Percentiles rank a stretch among this genome's conserved stretches.
Conservation (phyloP, 2,329 filamentous ascomycete species). For the Saccharata proteae region DNA sequence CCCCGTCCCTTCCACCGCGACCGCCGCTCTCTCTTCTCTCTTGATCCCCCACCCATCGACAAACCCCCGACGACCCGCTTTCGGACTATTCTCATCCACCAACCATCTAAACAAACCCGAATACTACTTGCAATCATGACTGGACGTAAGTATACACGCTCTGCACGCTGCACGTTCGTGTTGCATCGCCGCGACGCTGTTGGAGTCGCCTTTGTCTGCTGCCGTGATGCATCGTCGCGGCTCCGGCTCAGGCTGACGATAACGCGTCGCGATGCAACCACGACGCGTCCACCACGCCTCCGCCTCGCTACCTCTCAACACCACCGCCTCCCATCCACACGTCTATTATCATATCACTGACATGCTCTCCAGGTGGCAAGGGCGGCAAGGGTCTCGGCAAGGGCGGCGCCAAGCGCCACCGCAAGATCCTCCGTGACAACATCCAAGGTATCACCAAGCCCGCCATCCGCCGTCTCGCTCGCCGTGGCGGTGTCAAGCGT, state of each 20-base stretch:
- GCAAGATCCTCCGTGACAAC: constrained; percentile 99
- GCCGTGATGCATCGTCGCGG: constrained; percentile 11
- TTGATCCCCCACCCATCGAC: too few species aligned
- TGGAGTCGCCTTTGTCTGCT: not conserved
- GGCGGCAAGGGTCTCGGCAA: constrained; percentile 97
- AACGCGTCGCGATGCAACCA: constrained; percentile 6
- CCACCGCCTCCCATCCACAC: not conserved
- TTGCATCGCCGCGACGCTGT: constrained; percentile 7
- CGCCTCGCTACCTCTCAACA: not conserved
- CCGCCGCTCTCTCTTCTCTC: too few species aligned
- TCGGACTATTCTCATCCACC: too few species aligned
- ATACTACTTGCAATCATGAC: too few species aligned
- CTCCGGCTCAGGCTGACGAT: too few species aligned
- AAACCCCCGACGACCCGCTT: too few species aligned
- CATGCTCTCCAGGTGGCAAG: constrained; percentile 60
- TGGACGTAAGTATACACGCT: constrained; percentile 33
- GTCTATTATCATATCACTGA: constrained; percentile 29
- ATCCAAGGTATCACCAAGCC: constrained; percentile 99
- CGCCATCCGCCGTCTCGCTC: constrained; percentile 93
- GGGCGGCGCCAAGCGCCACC: constrained; percentile 96
- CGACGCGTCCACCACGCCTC: not conserved
- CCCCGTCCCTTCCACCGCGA: too few species aligned
- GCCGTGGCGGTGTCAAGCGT: constrained; percentile 99
- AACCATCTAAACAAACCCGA: too few species aligned
- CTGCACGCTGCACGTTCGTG: constrained; percentile 6